Percentiles rank a stretch among this genome's conserved stretches.
phyloP scores from a whole-genome alignment of 2,329 filamentous ascomycete species.

The Elsinoe arachidis region DNA sequence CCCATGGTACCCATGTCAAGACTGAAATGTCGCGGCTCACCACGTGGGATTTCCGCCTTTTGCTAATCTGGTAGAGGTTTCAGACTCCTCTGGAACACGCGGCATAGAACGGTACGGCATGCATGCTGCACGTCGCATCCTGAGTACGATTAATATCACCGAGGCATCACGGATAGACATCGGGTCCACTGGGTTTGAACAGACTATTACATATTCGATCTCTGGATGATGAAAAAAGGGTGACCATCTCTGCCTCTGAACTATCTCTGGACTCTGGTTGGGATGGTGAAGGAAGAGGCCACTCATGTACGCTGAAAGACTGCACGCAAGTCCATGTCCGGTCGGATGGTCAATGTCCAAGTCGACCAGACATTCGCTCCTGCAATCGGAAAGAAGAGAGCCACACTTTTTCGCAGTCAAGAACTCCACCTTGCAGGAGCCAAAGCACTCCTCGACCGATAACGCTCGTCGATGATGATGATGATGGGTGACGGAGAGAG shows the following conservation, averaged over 20 bases:
- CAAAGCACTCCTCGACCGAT: background rate
- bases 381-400: background rate
- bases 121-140: background rate
- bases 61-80: background rate
- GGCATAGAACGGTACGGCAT: constrained; percentile 1
- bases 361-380: background rate
- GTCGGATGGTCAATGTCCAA: background rate
- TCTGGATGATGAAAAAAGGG: constrained; percentile 10
- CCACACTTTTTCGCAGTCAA: constrained; percentile 7
- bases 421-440: background rate
- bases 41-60: background rate
- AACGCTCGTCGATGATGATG: background rate
- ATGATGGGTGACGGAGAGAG: background rate
- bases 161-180: background rate
- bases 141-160: background rate
- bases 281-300: constrained; percentile 9
- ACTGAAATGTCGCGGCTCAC: constrained; percentile 3
- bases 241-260: constrained; percentile 12
- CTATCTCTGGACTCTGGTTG: constrained; percentile 7
- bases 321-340: background rate
- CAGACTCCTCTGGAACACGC: constrained; percentile 5
- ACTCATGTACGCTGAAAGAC: constrained; percentile 7
- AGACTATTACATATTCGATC: constrained; percentile 13
- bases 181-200: background rate
- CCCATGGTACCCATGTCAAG: background rate